Conservation (phyloP, 805 yeast genomes). For the Suhomyces xylopsoci region DNA sequence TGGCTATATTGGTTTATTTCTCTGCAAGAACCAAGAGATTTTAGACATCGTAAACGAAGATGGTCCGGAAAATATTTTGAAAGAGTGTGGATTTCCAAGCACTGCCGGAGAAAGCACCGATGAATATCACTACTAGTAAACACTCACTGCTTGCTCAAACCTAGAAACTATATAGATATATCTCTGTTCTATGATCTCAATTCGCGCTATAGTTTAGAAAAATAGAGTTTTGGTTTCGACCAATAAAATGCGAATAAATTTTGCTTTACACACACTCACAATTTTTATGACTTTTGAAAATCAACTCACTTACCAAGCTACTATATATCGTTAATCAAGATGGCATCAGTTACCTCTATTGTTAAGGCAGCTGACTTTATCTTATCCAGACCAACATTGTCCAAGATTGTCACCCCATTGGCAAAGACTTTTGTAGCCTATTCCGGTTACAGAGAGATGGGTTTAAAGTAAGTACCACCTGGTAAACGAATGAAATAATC, state of each 20-base stretch:
- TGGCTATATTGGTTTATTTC: slow-evolving; percentile 74
- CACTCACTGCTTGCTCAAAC: neutral
- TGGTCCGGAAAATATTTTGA: slow-evolving; percentile 53
- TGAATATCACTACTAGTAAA: slow-evolving; percentile 62
- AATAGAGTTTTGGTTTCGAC: slow-evolving; percentile 23
- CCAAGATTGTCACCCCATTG: slow-evolving; percentile 73
- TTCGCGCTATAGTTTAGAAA: neutral
- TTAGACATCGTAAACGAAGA: slow-evolving; percentile 44
- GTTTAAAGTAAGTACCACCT: slow-evolving; percentile 52
- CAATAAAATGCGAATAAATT: slow-evolving; percentile 24
- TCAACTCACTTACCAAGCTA: neutral
- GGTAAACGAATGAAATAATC: neutral
- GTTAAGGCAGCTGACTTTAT: slow-evolving; percentile 76
- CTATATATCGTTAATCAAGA: slow-evolving; percentile 16
- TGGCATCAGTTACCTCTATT: slow-evolving; percentile 65
- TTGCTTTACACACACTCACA: slow-evolving; percentile 8
- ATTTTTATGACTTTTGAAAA: neutral
- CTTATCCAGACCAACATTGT: slow-evolving; percentile 73
- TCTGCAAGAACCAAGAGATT: slow-evolving; percentile 66
- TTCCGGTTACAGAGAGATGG: slow-evolving; percentile 94
- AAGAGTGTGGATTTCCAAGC: slow-evolving; percentile 64
- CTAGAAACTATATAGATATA: neutral
- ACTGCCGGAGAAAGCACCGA: slow-evolving; percentile 55
- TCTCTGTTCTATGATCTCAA: neutral
- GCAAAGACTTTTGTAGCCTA: slow-evolving; percentile 69